These are phyloP conservation scores for Cladochytrium replicatum DNA, from an alignment of 192 early-diverging fungal genomes.

Conservation along the genomic window DNA sequence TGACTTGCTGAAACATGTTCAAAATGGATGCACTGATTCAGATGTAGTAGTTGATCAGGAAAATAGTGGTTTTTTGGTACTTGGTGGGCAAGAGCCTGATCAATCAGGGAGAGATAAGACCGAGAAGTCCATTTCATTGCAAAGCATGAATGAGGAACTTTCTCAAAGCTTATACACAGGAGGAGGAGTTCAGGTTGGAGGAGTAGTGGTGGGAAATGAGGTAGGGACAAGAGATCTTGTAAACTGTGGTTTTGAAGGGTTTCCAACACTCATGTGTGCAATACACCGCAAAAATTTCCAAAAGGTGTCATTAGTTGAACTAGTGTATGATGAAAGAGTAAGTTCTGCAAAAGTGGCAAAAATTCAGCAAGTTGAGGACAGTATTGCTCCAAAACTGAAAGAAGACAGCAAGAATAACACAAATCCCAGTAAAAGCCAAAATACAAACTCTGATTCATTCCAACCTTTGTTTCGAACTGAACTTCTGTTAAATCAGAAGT, in stretches of 20 bases:
- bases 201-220: constrained; percentile 36
- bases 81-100: no score
- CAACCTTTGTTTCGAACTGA: constrained; percentile 38
- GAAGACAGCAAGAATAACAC: background rate
- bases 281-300: constrained; percentile 3
- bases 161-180: constrained; percentile 8
- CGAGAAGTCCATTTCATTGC: no score
- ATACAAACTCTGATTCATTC: constrained; percentile 10
- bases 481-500: constrained; percentile 25
- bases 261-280: constrained; percentile 29
- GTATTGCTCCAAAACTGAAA: constrained; percentile 9
- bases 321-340: constrained; percentile 7
- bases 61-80: background rate
- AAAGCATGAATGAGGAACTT: constrained; percentile 1
- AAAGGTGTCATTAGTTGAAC: constrained; percentile 4
- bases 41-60: constrained; percentile 47
- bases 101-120: no score
- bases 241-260: constrained; percentile 39
- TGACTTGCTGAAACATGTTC: constrained; percentile 30
- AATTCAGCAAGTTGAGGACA: background rate
- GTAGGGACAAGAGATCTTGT: constrained; percentile 32
- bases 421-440: constrained; percentile 2
- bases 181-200: constrained; percentile 39
- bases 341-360: background rate
- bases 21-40: constrained; percentile 33